A percentile compares a stretch with the other conserved stretches of the same genome.
phyloP scores from a whole-genome alignment of 1,284 basidiomycete genomes.

The Porogramme epimiltina region DNA sequence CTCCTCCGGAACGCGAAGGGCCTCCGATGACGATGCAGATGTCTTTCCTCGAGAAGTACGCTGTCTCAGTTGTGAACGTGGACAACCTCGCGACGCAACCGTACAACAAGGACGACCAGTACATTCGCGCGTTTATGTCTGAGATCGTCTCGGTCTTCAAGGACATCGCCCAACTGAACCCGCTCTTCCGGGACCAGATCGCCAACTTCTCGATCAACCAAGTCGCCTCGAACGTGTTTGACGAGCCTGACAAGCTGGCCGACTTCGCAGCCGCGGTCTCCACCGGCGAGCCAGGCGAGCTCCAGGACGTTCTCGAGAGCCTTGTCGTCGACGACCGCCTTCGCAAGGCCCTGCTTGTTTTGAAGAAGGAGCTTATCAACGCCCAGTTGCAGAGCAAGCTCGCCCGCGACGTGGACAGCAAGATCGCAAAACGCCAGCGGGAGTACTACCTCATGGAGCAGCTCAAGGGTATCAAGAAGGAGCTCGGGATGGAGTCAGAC shows the following conservation, averaged over 20 bases:
- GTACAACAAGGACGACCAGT: constrained; percentile 92
- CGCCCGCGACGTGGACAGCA: constrained; percentile 91
- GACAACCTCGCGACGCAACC: constrained; percentile 82
- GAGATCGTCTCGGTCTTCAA: constrained; percentile 99
- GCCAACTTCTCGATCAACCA: constrained; percentile 97
- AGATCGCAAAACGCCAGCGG: constrained; percentile 95
- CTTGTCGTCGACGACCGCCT: constrained; percentile 88
- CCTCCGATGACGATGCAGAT: constrained; percentile 58
- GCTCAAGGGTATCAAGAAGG: constrained; percentile 98
- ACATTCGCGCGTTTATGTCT: constrained; percentile 94
- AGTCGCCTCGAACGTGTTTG: constrained; percentile 95
- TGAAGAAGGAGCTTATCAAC: constrained; percentile 99
- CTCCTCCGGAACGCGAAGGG: constrained; percentile 35
- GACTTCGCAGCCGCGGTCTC: constrained; percentile 98
- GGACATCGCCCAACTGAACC: constrained; percentile 97
- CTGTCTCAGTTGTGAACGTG: constrained; percentile 90
- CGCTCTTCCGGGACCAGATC: constrained; percentile 97
- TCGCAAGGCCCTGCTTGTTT: constrained; percentile 87
- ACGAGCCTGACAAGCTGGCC: constrained; percentile 97
- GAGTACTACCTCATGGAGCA: constrained; percentile 99
- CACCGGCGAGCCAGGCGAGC: constrained; percentile 86
- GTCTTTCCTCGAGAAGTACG: constrained; percentile 88
- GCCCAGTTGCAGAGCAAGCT: constrained; percentile 96
- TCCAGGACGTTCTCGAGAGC: constrained; percentile 93
- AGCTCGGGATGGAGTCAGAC: constrained; percentile 95